Percentiles rank a stretch among this genome's conserved stretches.
Evolutionary conservation across 192 early-diverging fungal genomes (phyloP).

Genomic region (Dispira simplex): DNA sequence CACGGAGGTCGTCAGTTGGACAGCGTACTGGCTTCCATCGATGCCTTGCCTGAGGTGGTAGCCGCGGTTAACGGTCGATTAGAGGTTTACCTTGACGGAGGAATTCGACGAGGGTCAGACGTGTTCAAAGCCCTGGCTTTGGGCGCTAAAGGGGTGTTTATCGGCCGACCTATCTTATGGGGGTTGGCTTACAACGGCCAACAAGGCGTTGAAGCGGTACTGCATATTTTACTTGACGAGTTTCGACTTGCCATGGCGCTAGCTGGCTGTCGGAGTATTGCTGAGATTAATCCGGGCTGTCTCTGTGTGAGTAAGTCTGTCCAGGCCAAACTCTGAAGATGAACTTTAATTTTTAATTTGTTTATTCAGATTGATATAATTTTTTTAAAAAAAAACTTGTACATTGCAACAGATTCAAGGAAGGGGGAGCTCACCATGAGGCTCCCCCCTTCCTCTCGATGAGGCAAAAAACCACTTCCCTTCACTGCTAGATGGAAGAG

Average conservation of each 20-base stretch:
- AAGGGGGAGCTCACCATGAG: too few species aligned
- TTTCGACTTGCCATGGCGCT: conserved; percentile 72
- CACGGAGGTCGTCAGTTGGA: conserved; percentile 97
- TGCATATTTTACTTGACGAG: conserved; percentile 73
- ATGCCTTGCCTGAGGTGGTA: conserved; percentile 79
- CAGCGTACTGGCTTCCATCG: conserved; percentile 57
- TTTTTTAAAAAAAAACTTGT: too few species aligned
- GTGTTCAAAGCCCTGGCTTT: conserved; percentile 92
- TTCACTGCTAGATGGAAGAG: too few species aligned
- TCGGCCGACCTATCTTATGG: conserved; percentile 45
- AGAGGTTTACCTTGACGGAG: conserved; percentile 91
- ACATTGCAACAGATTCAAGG: too few species aligned
- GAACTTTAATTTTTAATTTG: too few species aligned
- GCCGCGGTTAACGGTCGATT: conserved; percentile 43
- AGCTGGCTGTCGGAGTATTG: conserved; percentile 40
- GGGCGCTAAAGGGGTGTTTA: conserved; percentile 69
- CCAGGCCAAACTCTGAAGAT: too few species aligned
- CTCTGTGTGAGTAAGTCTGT: not conserved
- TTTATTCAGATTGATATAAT: too few species aligned
- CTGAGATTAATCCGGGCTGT: conserved; percentile 45
- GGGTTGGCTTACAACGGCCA: conserved; percentile 84
- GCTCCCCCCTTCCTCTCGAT: too few species aligned
- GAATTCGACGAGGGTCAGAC: conserved; percentile 80
- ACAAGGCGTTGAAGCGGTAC: conserved; percentile 53
- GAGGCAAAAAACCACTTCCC: too few species aligned